Evolutionary conservation across 1,284 basidiomycete species (phyloP).

Genomic region (Vanrija pseudolonga): DNA sequence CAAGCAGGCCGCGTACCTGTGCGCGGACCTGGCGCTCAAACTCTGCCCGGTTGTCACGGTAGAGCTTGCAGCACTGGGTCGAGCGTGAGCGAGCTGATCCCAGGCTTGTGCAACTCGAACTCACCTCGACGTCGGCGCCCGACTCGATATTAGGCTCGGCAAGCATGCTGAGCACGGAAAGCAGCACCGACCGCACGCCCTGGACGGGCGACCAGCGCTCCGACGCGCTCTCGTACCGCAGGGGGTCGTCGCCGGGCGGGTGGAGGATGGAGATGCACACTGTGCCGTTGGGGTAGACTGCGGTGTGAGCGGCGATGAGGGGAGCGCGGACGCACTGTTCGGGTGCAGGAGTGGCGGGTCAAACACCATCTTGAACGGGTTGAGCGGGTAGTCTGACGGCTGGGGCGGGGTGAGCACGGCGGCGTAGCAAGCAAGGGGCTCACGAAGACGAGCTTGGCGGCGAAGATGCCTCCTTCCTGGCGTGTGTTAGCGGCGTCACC

Average conservation of each 20-base stretch:
- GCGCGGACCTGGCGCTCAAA: conserved; percentile 53
- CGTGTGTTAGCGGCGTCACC: not conserved
- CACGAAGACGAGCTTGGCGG: conserved; percentile 87
- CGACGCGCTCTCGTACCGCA: conserved; percentile 75
- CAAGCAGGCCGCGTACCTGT: conserved; percentile 52
- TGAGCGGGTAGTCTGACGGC: conserved; percentile 89
- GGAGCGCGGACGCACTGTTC: conserved; percentile 68
- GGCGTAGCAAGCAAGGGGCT: conserved; percentile 45
- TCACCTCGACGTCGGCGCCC: conserved; percentile 86
- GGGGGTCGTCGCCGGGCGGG: conserved; percentile 84
- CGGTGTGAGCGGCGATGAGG: conserved; percentile 30
- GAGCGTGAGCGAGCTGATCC: not conserved
- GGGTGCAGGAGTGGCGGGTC: conserved; percentile 96
- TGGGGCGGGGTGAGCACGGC: conserved; percentile 37
- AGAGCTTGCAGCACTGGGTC: conserved; percentile 78
- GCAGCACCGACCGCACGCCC: conserved; percentile 84
- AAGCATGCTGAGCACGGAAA: conserved; percentile 98
- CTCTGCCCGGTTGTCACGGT: conserved; percentile 71
- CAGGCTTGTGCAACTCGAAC: conserved; percentile 11
- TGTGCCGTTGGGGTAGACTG: conserved; percentile 82
- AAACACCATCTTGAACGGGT: conserved; percentile 97
- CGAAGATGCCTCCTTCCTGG: conserved; percentile 94
- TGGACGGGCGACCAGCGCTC: conserved; percentile 95
- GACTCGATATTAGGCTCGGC: conserved; percentile 99
- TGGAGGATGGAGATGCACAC: conserved; percentile 99